phyloP scores from a whole-genome alignment of 441 rosid species.

The Arabidopsis lyrata region DNA sequence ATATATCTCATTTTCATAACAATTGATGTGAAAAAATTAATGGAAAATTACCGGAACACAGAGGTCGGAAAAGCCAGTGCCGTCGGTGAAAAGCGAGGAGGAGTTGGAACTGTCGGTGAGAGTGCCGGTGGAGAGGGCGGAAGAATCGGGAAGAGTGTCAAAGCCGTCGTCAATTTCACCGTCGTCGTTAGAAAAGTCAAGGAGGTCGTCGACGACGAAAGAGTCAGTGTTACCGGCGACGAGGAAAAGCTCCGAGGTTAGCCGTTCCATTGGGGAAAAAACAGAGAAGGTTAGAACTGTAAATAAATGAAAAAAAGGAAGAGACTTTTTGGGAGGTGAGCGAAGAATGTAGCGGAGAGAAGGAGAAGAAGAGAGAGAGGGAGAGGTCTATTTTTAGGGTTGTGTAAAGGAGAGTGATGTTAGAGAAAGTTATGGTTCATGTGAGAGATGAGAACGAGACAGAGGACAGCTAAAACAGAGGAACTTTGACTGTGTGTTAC shows the following conservation, averaged over 20 bases:
- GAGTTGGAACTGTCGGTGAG: constrained; percentile 50
- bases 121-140: constrained; percentile 57
- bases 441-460: constrained; percentile 86
- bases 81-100: constrained; percentile 44
- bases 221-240: constrained; percentile 55
- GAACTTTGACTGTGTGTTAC: constrained; percentile 53
- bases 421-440: constrained; percentile 60
- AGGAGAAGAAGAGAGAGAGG: constrained; percentile 30
- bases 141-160: constrained; percentile 62
- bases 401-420: constrained; percentile 56
- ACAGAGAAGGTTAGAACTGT: constrained; percentile 44
- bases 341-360: constrained; percentile 41
- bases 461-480: constrained; percentile 75
- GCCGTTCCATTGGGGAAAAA: constrained; percentile 34
- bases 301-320: constrained; percentile 25
- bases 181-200: constrained; percentile 86
- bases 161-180: constrained; percentile 59
- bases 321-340: constrained; percentile 5
- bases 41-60: constrained; percentile 71
- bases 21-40: neutral
- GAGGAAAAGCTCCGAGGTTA: constrained; percentile 54
- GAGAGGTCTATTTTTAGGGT: constrained; percentile 41
- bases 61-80: constrained; percentile 62
- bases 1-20: neutral
- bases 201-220: constrained; percentile 67